These are phyloP conservation scores for Talaromyces sp. DNA, from an alignment of 2,329 filamentous ascomycete species.

Conservation along the genomic window DNA sequence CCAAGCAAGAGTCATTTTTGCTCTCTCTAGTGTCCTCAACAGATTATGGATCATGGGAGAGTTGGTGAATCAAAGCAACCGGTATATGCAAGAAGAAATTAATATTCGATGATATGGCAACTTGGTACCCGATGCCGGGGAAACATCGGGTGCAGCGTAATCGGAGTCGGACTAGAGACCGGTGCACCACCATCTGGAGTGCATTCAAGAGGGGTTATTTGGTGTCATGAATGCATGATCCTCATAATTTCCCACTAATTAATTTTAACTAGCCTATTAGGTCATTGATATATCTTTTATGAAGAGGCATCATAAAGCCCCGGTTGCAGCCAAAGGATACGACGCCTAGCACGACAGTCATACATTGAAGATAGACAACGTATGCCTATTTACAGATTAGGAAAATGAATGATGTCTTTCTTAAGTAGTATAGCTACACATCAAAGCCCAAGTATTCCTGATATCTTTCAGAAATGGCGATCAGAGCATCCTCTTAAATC, in stretches of 20 bases:
- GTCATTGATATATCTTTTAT: too few relatives aligned
- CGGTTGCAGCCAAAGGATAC: too few relatives aligned
- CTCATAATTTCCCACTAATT: not conserved
- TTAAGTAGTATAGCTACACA: not conserved
- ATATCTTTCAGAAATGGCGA: too few relatives aligned
- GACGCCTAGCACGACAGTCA: too few relatives aligned
- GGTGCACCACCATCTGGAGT: not conserved
- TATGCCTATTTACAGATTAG: not conserved
- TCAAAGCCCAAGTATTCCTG: not conserved
- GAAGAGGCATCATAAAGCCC: too few relatives aligned
- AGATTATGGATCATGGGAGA: not conserved
- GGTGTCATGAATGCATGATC: not conserved
- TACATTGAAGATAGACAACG: not conserved
- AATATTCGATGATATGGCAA: not conserved
- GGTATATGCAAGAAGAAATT: not conserved
- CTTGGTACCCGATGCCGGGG: not conserved
- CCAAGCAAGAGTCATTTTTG: conserved; percentile 1
- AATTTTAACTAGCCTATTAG: not conserved
- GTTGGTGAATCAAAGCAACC: not conserved
- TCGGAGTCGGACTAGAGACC: not conserved
- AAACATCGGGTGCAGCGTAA: not conserved
- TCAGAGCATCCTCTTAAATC: not conserved
- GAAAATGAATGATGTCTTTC: not conserved
- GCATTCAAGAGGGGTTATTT: not conserved
- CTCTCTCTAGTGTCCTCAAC: not conserved